A percentile compares a stretch with the other conserved stretches of the same genome.
Evolutionary conservation across 306 rosid genomes (phyloP).

Genomic region (Dryas alaskensis): DNA sequence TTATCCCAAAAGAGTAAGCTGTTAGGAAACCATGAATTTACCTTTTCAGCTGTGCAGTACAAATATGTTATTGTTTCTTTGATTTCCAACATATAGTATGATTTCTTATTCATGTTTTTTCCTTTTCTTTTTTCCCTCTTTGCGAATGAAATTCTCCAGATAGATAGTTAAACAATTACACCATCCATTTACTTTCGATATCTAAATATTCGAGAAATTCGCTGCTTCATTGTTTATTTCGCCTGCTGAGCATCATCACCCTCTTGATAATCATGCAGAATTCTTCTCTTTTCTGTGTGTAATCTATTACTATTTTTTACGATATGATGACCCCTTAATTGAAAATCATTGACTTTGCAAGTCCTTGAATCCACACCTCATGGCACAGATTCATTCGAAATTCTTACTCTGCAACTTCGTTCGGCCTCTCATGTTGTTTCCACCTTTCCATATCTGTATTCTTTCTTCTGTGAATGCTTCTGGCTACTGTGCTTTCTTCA

Average conservation of each 20-base stretch:
- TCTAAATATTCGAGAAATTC: constrained; percentile 44
- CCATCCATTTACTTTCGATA: constrained; percentile 43
- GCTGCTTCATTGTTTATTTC: constrained; percentile 39
- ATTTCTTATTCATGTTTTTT: constrained; percentile 51
- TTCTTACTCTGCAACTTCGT: constrained; percentile 68
- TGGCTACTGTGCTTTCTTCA: constrained; percentile 70
- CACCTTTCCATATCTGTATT: constrained; percentile 65
- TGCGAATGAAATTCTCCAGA: constrained; percentile 43
- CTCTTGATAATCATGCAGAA: constrained; percentile 56
- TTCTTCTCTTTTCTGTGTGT: constrained; percentile 57
- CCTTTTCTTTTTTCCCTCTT: constrained; percentile 27
- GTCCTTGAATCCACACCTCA: constrained; percentile 59
- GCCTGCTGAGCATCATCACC: constrained; percentile 50
- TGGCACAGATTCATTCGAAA: constrained; percentile 56
- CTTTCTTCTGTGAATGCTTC: constrained; percentile 69
- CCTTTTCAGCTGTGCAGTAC: constrained; percentile 7
- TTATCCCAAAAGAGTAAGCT: neutral
- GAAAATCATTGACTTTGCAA: constrained; percentile 53
- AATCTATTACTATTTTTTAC: constrained; percentile 44
- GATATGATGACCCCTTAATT: constrained; percentile 43
- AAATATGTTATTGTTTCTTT: constrained; percentile 7
- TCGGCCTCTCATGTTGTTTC: constrained; percentile 69
- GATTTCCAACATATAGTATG: constrained; percentile 28
- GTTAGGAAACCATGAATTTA: neutral
- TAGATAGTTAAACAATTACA: constrained; percentile 51